Conservation (phyloP, 2,329 filamentous ascomycete species). For the Nemania abortiva region DNA sequence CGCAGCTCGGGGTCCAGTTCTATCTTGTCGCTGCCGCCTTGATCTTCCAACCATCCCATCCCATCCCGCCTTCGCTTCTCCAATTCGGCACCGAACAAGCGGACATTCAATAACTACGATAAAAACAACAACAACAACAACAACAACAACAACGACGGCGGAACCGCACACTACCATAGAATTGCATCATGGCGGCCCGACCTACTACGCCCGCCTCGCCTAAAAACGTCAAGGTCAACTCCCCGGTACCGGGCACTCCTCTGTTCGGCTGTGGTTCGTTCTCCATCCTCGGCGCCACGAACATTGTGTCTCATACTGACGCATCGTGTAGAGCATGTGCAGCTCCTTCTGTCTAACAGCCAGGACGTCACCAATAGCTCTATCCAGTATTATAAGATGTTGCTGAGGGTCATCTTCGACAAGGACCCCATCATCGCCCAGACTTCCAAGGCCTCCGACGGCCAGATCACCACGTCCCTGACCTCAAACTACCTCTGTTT, state of each 20-base stretch:
- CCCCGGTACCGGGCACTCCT: constrained; percentile 68
- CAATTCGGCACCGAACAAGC: neutral
- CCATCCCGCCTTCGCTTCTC: neutral
- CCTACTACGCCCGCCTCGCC: constrained; percentile 52
- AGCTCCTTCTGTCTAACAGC: constrained; percentile 71
- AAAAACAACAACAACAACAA: neutral
- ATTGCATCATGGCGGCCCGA: constrained; percentile 47
- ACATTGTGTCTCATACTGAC: constrained; percentile 34
- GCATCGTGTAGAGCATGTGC: constrained; percentile 73
- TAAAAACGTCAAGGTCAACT: constrained; percentile 71
- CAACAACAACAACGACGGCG: neutral
- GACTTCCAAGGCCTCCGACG: constrained; percentile 70
- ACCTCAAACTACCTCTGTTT: constrained; percentile 79
- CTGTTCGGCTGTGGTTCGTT: constrained; percentile 73
- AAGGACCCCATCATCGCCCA: constrained; percentile 73
- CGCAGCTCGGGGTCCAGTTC: neutral
- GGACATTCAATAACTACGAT: neutral
- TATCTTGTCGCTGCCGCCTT: neutral
- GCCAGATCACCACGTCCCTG: constrained; percentile 69
- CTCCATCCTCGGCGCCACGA: constrained; percentile 20
- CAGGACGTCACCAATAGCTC: constrained; percentile 76
- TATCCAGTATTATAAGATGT: constrained; percentile 77
- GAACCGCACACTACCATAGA: neutral
- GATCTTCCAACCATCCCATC: neutral
- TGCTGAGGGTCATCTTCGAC: constrained; percentile 78